phyloP scores from a whole-genome alignment of 2,329 filamentous ascomycete species.

The Aspergillus udagawae region DNA sequence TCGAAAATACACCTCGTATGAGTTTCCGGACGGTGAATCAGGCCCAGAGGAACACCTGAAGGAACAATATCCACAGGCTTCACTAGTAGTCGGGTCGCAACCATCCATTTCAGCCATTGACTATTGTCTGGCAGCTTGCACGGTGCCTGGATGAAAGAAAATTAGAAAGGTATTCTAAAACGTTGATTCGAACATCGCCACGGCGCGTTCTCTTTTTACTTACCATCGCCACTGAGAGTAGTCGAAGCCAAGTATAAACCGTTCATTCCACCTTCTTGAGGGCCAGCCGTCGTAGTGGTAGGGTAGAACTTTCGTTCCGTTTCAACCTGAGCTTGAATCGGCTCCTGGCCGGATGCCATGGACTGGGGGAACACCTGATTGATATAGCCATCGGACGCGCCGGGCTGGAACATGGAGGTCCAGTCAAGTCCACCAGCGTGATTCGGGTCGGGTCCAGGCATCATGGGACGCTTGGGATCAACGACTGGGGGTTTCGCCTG shows the following conservation, averaged over 20 bases:
- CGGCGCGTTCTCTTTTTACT: constrained; percentile 6
- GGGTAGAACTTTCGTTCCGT: constrained; percentile 52
- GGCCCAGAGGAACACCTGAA: constrained; percentile 37
- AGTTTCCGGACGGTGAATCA: background rate
- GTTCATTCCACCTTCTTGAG: constrained; percentile 44
- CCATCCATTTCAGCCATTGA: constrained; percentile 37
- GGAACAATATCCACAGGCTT: constrained; percentile 67
- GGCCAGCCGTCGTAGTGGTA: constrained; percentile 37
- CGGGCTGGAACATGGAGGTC: constrained; percentile 73
- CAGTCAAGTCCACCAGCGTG: constrained; percentile 62
- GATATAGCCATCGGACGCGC: constrained; percentile 64
- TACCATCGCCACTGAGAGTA: constrained; percentile 46
- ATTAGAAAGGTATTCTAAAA: background rate
- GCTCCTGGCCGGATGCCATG: constrained; percentile 65
- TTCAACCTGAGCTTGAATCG: constrained; percentile 63
- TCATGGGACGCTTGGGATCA: constrained; percentile 47
- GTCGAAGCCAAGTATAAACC: constrained; percentile 47
- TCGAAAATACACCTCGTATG: constrained; percentile 2
- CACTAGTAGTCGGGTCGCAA: constrained; percentile 66
- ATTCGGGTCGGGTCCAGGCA: constrained; percentile 59
- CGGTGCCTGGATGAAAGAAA: constrained; percentile 46
- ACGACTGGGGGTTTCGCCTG: constrained; percentile 40
- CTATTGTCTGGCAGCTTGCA: constrained; percentile 54
- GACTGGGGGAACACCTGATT: constrained; percentile 61
- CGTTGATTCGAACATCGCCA: background rate